These are phyloP conservation scores for Alternaria burnsii DNA, from an alignment of 2,329 filamentous ascomycete species.

Conservation along the genomic window DNA sequence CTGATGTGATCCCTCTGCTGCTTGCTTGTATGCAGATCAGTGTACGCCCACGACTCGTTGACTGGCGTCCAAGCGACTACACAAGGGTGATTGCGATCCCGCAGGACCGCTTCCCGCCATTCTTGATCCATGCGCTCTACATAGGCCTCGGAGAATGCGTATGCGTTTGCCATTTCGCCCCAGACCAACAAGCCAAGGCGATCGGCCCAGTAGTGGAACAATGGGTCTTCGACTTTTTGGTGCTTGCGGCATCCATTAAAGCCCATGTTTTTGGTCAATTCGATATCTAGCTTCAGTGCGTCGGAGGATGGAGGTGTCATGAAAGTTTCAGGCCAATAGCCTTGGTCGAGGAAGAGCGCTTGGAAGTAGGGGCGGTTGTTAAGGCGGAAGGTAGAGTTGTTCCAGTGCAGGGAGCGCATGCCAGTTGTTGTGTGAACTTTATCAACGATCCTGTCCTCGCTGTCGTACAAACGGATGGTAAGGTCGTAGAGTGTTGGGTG, in stretches of 20 bases:
- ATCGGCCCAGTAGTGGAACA: slow-evolving; percentile 70
- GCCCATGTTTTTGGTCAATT: slow-evolving; percentile 67
- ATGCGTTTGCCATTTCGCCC: slow-evolving; percentile 72
- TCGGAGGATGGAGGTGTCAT: slow-evolving; percentile 64
- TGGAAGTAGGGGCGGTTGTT: slow-evolving; percentile 69
- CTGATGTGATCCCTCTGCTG: slow-evolving; percentile 71
- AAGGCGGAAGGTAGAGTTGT: slow-evolving; percentile 66
- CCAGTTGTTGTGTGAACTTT: slow-evolving; percentile 68
- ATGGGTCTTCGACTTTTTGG: slow-evolving; percentile 69
- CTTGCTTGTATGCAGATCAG: slow-evolving; percentile 63
- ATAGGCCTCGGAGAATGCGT: slow-evolving; percentile 68
- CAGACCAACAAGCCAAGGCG: slow-evolving; percentile 69
- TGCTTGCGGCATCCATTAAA: slow-evolving; percentile 73
- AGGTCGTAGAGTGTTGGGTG: slow-evolving; percentile 66
- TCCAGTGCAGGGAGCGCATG: slow-evolving; percentile 69
- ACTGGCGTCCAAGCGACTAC: slow-evolving; percentile 73
- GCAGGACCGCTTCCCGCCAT: slow-evolving; percentile 69
- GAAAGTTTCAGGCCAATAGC: slow-evolving; percentile 69
- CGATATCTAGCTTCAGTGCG: slow-evolving; percentile 62
- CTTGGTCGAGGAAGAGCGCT: slow-evolving; percentile 67
- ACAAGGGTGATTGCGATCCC: slow-evolving; percentile 72
- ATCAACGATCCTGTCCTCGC: slow-evolving; percentile 57
- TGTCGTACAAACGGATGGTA: slow-evolving; percentile 60
- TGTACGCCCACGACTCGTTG: slow-evolving; percentile 72
- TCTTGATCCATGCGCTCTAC: slow-evolving; percentile 69